Base-by-base conservation (phyloP, 2,329 filamentous ascomycete species). In the Diplodia mutila region DNA sequence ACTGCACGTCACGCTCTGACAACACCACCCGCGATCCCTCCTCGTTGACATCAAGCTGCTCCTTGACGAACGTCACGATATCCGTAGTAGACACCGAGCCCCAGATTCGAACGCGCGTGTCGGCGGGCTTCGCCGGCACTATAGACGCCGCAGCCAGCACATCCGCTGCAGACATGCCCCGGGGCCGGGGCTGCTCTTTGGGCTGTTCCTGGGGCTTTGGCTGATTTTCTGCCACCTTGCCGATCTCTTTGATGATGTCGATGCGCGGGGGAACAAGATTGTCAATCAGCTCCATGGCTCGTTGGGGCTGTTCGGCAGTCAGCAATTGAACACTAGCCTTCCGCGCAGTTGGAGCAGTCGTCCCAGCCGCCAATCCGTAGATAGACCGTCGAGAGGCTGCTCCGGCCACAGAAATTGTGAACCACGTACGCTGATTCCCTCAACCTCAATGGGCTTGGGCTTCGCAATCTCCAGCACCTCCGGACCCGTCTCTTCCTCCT, bases 61-160 rank as follows among this genome's bases (percentile, higher is more conserved):
- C 79, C 68, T 80, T 82, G 66, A 88, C 79, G 27, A 80, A 82
- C 18, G 77, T 74, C 8, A 80, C 80, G 65, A 88, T 78, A 72
- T 88, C 86, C 27, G 78, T 75, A 8, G 81, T 82, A n/a, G 84
- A 83, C 4, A 88, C 85, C 3, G 84, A 85, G 29, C 85, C 86
- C 70, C 85, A 84, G 59, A 85, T 86, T 18, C 78, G 77, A 23
- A 76, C 74, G 25, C 68, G 65, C 3, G 66, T 61, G 53, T 74
- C 46, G 18, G 25, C 49, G 12, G 29, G 29, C 48, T 64, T 18
- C 21, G 68, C 61, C 74, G 71, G 71, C 39, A 69, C 67, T 69
- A 74, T 75, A 12, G 76, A 74, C 18, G 75, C 76, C 32, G 77
- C 75, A n/a, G 76, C 75, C 52, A 78, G 69, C 51, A 78, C 73